A percentile compares a stretch with the other conserved stretches of the same genome.
These are phyloP conservation scores for Xerocomus brunneocitrinus DNA, from an alignment of 768 basidiomycete genomes.

Conservation along the genomic window DNA sequence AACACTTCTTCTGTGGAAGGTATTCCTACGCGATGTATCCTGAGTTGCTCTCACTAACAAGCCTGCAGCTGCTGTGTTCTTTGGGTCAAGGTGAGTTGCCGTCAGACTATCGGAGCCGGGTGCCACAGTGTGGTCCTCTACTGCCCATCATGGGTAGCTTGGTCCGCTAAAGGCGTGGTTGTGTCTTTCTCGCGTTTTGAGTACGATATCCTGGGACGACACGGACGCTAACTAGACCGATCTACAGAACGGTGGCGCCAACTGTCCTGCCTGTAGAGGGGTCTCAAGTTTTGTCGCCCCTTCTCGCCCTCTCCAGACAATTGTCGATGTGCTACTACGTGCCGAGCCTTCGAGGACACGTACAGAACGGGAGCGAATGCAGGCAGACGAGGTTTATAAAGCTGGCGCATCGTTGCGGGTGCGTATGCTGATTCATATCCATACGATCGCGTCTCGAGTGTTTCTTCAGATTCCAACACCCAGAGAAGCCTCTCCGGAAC, in stretches of 20 bases:
- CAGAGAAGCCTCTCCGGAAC: constrained; percentile 71
- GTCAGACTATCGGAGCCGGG: neutral
- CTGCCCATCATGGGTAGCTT: neutral
- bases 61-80: constrained; percentile 64
- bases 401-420: constrained; percentile 61
- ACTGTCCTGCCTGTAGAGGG: constrained; percentile 78
- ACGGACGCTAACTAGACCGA: constrained; percentile 10
- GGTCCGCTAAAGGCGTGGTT: neutral
- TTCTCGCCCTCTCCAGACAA: constrained; percentile 67
- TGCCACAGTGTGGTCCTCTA: constrained; percentile 2
- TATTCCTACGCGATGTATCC: constrained; percentile 27
- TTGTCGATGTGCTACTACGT: constrained; percentile 71
- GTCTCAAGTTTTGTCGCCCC: constrained; percentile 64
- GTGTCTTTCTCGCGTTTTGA: neutral
- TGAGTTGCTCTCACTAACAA: constrained; percentile 40
- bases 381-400: constrained; percentile 80
- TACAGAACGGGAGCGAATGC: constrained; percentile 63
- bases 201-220: neutral
- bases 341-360: constrained; percentile 64
- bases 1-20: constrained; percentile 92
- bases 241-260: constrained; percentile 74
- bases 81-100: constrained; percentile 73
- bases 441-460: neutral
- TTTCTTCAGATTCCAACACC: constrained; percentile 64
- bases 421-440: constrained; percentile 19